Base-by-base conservation (phyloP, 75 land plant genomes). In the Picea sitchensis region DNA sequence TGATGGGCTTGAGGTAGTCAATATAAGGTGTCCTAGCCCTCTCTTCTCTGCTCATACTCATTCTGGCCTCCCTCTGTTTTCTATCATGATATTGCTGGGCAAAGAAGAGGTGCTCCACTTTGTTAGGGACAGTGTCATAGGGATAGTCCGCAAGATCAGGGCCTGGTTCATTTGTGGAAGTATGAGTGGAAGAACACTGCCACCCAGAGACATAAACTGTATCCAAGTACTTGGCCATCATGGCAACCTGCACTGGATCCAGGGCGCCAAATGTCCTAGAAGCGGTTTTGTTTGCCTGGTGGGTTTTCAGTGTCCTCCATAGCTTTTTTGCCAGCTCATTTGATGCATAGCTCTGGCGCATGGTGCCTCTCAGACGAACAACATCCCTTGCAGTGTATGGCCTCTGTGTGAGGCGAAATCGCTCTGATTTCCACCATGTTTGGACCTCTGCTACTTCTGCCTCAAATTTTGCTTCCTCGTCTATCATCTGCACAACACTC, bases 91-190 rank as follows among this genome's bases (percentile, higher is more conserved):
- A 95, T 69, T 85, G 94, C 77, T 93, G 98, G 23, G 98, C 96
- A 30, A 91, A 86, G 87, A 88, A 95, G 61, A 95, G 91, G 68
- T 95, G 96, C 77, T 95, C 94, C 18, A 93, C 97, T 77, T 95
- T 95, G 92, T 93, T 93, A 38, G 98, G 98, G 60, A 95, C 98
- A 23, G 98, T 95, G 83, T 93, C 98, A 68, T 91, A 91, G 34
- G 98, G 98, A 82, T 95, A 95, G 78, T 95, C 98, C 26, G 98
- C 98, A 18, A 95, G 87, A 79, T 95, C 98, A 9, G 98, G 98
- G 61, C 98, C 98, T 26, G 96, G 96, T 78, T 95, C 98, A 76
- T 95, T 95, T 78, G 91, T 87, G 68, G 91, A 59, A 74, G 96
- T 88, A 81, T 93, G 94, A 21, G 98, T 95, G 44, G 98, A 95